A percentile compares a stretch with the other conserved stretches of the same genome.
Conservation (phyloP, 2,329 filamentous ascomycete species). For the Bipolaris sorokiniana region DNA sequence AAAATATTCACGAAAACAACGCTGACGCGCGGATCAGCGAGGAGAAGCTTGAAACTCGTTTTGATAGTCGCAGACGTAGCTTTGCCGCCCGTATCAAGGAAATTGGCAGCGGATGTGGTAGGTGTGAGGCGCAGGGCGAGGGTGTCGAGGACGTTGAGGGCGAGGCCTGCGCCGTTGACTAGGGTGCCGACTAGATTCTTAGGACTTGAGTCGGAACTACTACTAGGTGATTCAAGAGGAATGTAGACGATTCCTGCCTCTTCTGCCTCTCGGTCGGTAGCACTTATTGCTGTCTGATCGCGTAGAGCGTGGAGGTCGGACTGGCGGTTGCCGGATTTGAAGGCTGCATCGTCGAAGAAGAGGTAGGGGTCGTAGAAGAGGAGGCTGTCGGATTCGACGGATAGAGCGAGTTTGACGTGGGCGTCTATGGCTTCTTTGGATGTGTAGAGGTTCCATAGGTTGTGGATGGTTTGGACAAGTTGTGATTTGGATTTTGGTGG, state of each 20-base stretch:
- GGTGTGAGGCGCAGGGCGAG: slow-evolving; percentile 68
- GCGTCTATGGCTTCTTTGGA: slow-evolving; percentile 70
- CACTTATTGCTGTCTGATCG: slow-evolving; percentile 58
- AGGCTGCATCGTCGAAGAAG: slow-evolving; percentile 74
- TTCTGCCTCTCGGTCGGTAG: slow-evolving; percentile 67
- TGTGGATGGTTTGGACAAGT: slow-evolving; percentile 58
- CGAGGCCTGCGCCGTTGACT: slow-evolving; percentile 87
- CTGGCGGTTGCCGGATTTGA: slow-evolving; percentile 67
- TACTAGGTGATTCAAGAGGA: slow-evolving; percentile 52
- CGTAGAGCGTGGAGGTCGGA: slow-evolving; percentile 65
- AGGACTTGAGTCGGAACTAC: slow-evolving; percentile 37
- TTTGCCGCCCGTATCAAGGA: slow-evolving; percentile 88
- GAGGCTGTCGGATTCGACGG: slow-evolving; percentile 49
- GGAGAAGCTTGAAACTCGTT: slow-evolving; percentile 74
- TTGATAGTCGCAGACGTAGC: slow-evolving; percentile 83
- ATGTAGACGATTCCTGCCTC: slow-evolving; percentile 80
- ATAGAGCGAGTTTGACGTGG: slow-evolving; percentile 56
- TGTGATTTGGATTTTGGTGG: slow-evolving; percentile 53
- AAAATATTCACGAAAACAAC: slow-evolving; percentile 77
- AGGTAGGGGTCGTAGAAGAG: slow-evolving; percentile 63
- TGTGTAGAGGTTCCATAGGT: slow-evolving; percentile 65
- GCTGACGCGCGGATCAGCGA: slow-evolving; percentile 73
- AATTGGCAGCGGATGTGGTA: slow-evolving; percentile 65
- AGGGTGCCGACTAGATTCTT: slow-evolving; percentile 75
- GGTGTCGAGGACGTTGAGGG: slow-evolving; percentile 89